phyloP scores from a whole-genome alignment of 129 eudicot genomes.

The Smallanthus sonchifolius region DNA sequence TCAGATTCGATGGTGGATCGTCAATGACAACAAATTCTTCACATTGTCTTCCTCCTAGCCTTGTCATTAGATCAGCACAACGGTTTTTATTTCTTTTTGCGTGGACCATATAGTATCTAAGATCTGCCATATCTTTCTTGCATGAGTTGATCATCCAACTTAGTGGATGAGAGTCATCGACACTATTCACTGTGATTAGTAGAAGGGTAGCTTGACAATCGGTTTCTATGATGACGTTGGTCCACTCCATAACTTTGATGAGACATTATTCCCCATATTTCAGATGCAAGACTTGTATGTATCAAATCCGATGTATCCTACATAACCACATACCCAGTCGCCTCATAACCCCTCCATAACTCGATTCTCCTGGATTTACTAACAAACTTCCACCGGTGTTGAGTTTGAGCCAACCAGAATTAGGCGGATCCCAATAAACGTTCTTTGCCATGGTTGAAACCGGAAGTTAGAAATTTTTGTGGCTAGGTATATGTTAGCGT shows the following conservation, averaged over 20 bases:
- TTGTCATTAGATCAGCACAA: neutral
- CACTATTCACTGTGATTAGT: neutral
- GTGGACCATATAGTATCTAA: constrained; percentile 2
- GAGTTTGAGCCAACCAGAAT: constrained; percentile 1
- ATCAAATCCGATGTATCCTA: neutral
- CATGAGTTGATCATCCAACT: neutral
- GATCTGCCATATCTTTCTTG: neutral
- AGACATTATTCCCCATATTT: constrained; percentile 14
- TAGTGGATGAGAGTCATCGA: constrained; percentile 2
- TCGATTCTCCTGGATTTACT: neutral
- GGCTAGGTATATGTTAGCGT: no score
- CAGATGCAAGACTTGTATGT: neutral
- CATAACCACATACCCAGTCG: constrained; percentile 13
- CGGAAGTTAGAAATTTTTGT: no score
- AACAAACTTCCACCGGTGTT: constrained; percentile 19
- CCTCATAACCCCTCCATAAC: constrained; percentile 22
- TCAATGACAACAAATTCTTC: neutral
- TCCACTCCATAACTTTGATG: neutral
- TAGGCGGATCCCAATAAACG: neutral
- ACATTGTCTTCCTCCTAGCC: neutral
- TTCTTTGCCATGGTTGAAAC: neutral
- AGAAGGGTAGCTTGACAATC: constrained; percentile 13
- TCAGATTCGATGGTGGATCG: neutral
- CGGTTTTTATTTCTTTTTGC: neutral
- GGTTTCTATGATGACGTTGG: neutral